Evolutionary conservation across 2,329 filamentous ascomycete species (phyloP).

Genomic region (Aspergillus flavus): DNA sequence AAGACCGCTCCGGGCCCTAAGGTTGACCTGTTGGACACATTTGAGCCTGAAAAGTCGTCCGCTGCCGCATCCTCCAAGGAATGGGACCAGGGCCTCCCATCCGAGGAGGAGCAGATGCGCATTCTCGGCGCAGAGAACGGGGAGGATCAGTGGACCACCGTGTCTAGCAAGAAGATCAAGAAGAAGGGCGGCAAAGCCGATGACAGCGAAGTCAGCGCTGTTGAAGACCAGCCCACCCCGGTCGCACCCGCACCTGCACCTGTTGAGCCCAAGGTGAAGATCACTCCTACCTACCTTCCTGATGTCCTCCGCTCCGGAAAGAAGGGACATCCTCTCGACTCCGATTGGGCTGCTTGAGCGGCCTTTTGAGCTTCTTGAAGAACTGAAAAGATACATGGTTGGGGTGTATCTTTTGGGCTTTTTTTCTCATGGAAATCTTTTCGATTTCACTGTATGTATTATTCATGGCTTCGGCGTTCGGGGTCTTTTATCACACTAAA

Average conservation of each 20-base stretch:
- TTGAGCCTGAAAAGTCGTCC: conserved; percentile 32
- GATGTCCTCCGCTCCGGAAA: conserved; percentile 34
- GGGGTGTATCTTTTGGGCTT: background rate
- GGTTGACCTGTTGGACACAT: conserved; percentile 46
- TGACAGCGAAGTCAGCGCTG: conserved; percentile 49
- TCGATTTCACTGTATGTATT: conserved; percentile 37
- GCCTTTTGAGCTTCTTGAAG: background rate
- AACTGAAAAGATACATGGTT: background rate
- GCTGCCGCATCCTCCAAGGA: conserved; percentile 29
- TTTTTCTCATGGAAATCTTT: background rate
- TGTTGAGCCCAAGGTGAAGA: conserved; percentile 38
- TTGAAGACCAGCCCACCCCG: conserved; percentile 35
- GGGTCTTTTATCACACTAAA: conserved; percentile 33
- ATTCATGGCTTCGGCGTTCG: conserved; percentile 37
- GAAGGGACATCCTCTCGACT: conserved; percentile 49
- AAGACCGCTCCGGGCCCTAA: conserved; percentile 22
- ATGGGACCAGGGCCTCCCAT: conserved; percentile 54
- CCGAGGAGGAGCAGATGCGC: conserved; percentile 64
- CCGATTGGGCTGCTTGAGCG: conserved; percentile 46
- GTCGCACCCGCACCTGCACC: conserved; percentile 24
- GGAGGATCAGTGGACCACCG: conserved; percentile 63
- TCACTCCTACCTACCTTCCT: conserved; percentile 38
- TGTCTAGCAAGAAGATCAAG: conserved; percentile 61
- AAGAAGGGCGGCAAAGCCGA: conserved; percentile 47
- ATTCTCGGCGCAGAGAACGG: conserved; percentile 49